Conservation (phyloP, 345 rosid genomes). For the Eucalyptus cloeziana region DNA sequence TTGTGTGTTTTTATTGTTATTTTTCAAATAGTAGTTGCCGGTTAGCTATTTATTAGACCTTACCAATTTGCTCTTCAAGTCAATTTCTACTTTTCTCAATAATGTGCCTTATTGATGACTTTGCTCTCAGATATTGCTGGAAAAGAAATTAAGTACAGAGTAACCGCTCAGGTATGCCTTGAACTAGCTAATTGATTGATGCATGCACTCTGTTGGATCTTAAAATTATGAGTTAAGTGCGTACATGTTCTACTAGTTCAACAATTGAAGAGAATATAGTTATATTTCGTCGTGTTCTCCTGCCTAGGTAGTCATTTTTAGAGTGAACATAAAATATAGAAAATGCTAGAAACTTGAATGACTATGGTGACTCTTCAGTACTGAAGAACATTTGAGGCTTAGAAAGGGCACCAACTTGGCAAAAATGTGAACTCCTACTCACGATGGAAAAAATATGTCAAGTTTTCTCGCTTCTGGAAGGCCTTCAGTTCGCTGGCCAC, state of each 20-base stretch:
- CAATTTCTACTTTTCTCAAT: neutral
- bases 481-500: neutral
- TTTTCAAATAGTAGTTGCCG: neutral
- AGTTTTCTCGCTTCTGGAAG: neutral
- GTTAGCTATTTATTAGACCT: neutral
- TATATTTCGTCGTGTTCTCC: neutral
- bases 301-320: neutral
- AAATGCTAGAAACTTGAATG: neutral
- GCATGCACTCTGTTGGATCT: neutral
- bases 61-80: neutral
- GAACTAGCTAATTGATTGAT: neutral
- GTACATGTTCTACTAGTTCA: neutral
- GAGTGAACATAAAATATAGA: neutral
- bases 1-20: neutral
- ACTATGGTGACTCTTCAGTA: neutral
- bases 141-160: conserved; percentile 16
- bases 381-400: neutral
- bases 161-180: conserved; percentile 25
- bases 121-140: conserved; percentile 16
- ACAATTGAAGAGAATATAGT: neutral
- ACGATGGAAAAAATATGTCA: neutral
- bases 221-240: neutral
- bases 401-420: neutral
- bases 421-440: neutral
- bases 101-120: neutral